Evolutionary conservation across 2,329 filamentous ascomycete genomes (phyloP).

Genomic region (Pseudofabraea citricarpa): DNA sequence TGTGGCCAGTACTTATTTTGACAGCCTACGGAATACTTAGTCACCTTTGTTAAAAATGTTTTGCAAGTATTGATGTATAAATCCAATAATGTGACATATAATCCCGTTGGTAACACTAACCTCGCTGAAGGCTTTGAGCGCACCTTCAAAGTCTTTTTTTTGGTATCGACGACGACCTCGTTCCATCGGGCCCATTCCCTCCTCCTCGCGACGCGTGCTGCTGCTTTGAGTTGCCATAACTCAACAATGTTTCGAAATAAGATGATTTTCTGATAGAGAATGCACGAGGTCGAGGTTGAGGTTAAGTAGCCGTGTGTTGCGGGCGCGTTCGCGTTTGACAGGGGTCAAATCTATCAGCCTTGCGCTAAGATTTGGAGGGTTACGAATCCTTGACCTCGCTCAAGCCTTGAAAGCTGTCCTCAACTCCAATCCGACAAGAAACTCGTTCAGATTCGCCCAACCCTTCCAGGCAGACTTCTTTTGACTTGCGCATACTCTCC

Average conservation of each 20-base stretch:
- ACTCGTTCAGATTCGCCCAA: not conserved
- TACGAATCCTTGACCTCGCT: not conserved
- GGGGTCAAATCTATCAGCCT: not conserved
- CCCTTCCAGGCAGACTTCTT: not conserved
- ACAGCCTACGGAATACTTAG: constrained; percentile 18
- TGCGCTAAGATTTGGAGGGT: not conserved
- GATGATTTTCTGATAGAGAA: not conserved
- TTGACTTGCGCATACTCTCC: not conserved
- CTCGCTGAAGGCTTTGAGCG: constrained; percentile 17
- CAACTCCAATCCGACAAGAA: not conserved
- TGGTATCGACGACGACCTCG: constrained; percentile 23
- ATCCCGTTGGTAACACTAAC: constrained; percentile 5
- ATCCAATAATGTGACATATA: not conserved
- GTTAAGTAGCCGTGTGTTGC: not conserved
- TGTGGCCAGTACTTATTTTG: constrained; percentile 16
- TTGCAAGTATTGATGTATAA: too few species aligned
- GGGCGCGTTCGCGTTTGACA: not conserved
- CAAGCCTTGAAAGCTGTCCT: constrained; percentile 2
- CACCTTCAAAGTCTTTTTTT: constrained; percentile 21
- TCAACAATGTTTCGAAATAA: not conserved
- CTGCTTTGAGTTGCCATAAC: not conserved
- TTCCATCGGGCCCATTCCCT: constrained; percentile 21
- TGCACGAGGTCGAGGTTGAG: not conserved
- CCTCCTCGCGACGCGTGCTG: constrained; percentile 7
- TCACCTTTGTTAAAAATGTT: not conserved